These are phyloP conservation scores for Ganoderma resinaceum DNA, from an alignment of 1,284 basidiomycete genomes.

Conservation along the genomic window DNA sequence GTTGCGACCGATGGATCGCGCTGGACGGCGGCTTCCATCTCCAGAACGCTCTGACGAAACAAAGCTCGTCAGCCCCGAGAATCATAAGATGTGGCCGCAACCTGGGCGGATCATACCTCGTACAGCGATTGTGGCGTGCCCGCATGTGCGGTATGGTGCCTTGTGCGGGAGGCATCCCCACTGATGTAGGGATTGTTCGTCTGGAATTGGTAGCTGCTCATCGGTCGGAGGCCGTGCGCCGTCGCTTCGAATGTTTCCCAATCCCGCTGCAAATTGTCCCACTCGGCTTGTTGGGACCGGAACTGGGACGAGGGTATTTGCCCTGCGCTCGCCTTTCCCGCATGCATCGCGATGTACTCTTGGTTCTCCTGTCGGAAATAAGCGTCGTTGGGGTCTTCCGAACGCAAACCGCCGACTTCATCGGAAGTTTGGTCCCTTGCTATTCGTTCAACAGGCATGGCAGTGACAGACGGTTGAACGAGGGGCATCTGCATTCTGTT, in stretches of 20 bases:
- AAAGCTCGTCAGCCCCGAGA: background rate
- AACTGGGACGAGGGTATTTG: slow-evolving; percentile 11
- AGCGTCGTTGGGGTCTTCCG: slow-evolving; percentile 60
- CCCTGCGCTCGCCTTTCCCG: background rate
- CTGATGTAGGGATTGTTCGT: slow-evolving; percentile 82
- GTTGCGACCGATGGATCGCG: slow-evolving; percentile 73
- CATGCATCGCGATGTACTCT: slow-evolving; percentile 55
- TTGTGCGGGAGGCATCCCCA: slow-evolving; percentile 60
- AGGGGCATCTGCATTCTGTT: slow-evolving; percentile 20
- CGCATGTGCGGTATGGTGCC: slow-evolving; percentile 61
- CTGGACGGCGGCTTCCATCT: slow-evolving; percentile 92
- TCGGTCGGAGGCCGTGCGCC: slow-evolving; percentile 62
- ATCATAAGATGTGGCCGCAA: slow-evolving; percentile 22
- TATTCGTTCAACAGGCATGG: slow-evolving; percentile 9
- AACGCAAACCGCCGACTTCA: slow-evolving; percentile 31
- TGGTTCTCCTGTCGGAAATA: slow-evolving; percentile 79
- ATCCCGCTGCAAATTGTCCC: slow-evolving; percentile 76
- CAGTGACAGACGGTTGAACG: slow-evolving; percentile 15
- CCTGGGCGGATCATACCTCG: slow-evolving; percentile 56
- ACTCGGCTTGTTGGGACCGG: slow-evolving; percentile 46
- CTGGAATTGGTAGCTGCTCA: slow-evolving; percentile 80
- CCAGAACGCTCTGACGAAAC: slow-evolving; percentile 75
- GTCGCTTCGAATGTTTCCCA: slow-evolving; percentile 88
- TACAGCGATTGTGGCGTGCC: slow-evolving; percentile 51
- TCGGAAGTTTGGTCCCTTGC: slow-evolving; percentile 11